phyloP scores from a whole-genome alignment of 495 filamentous ascomycete species.

The Oidiodendron maius region DNA sequence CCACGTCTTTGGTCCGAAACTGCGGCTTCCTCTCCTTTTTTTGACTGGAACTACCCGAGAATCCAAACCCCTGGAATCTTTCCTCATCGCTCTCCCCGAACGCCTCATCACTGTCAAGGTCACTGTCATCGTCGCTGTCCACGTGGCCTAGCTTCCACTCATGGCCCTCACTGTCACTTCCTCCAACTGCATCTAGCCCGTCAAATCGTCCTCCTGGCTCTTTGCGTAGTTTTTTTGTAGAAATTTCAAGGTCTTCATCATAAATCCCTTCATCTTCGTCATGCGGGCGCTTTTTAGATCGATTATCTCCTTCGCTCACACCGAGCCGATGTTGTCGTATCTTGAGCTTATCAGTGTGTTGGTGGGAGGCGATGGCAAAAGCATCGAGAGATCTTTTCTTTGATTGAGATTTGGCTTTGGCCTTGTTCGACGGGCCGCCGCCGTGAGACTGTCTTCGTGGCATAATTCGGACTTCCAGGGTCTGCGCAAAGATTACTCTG shows the following conservation, averaged over 20 bases:
- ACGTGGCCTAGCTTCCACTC: conserved; percentile 79
- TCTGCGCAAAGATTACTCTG: neutral
- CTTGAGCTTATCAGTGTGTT: conserved; percentile 44
- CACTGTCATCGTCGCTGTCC: conserved; percentile 70
- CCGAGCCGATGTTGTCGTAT: conserved; percentile 54
- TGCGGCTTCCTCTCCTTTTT: conserved; percentile 30
- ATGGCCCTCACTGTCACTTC: conserved; percentile 83
- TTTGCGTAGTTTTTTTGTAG: conserved; percentile 37
- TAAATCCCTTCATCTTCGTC: conserved; percentile 35
- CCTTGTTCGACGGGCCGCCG: conserved; percentile 34
- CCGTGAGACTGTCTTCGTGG: conserved; percentile 64
- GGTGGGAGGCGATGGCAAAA: conserved; percentile 71
- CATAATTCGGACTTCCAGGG: conserved; percentile 35
- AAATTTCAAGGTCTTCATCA: conserved; percentile 42
- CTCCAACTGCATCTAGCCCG: conserved; percentile 44
- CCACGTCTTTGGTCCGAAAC: conserved; percentile 30
- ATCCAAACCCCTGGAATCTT: conserved; percentile 68
- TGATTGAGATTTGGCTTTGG: conserved; percentile 40
- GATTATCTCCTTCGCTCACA: conserved; percentile 38
- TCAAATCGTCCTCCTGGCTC: conserved; percentile 35
- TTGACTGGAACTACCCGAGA: conserved; percentile 59
- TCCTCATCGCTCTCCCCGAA: conserved; percentile 88
- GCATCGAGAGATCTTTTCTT: conserved; percentile 63
- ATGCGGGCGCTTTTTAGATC: conserved; percentile 18
- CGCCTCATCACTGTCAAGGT: conserved; percentile 89